These are phyloP conservation scores for Plasmodium berghei DNA, from an alignment of 169 alveolate genomes.

Conservation along the genomic window DNA sequence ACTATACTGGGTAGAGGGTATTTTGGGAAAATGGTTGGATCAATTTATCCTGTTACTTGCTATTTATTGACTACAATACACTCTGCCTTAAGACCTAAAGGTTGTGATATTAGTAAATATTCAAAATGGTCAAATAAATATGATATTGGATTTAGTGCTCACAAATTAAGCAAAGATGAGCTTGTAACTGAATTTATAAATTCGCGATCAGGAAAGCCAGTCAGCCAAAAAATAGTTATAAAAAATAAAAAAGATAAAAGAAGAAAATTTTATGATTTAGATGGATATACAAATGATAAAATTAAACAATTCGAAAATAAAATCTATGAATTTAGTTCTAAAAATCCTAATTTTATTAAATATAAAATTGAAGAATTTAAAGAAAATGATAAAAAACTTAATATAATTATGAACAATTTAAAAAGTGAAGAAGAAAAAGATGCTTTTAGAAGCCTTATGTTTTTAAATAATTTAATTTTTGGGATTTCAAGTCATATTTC, in stretches of 20 bases:
- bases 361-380: slow-evolving; percentile 67
- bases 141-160: slow-evolving; percentile 62
- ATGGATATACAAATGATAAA: slow-evolving; percentile 33
- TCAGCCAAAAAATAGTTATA: slow-evolving; percentile 60
- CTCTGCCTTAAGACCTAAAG: slow-evolving; percentile 41
- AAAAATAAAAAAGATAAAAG: slow-evolving; percentile 60
- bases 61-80: slow-evolving; percentile 59
- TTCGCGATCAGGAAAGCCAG: slow-evolving; percentile 62
- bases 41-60: slow-evolving; percentile 57
- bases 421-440: slow-evolving; percentile 48
- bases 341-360: slow-evolving; percentile 59
- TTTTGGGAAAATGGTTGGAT: slow-evolving; percentile 50
- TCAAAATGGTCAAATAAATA: slow-evolving; percentile 68
- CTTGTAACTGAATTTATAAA: slow-evolving; percentile 63
- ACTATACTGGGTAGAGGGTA: slow-evolving; percentile 58
- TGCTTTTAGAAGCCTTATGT: slow-evolving; percentile 23
- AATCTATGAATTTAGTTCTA: slow-evolving; percentile 13
- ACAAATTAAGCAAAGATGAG: slow-evolving; percentile 58
- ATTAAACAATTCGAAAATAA: slow-evolving; percentile 43
- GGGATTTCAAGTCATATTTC: slow-evolving; percentile 27
- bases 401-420: slow-evolving; percentile 38
- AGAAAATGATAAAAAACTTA: slow-evolving; percentile 37
- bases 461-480: slow-evolving; percentile 47
- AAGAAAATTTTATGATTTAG: slow-evolving; percentile 64
- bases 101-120: slow-evolving; percentile 44